A percentile compares a stretch with the other conserved stretches of the same genome.
Conservation (phyloP, 2,329 filamentous ascomycete species). For the Bipolaris bicolor region DNA sequence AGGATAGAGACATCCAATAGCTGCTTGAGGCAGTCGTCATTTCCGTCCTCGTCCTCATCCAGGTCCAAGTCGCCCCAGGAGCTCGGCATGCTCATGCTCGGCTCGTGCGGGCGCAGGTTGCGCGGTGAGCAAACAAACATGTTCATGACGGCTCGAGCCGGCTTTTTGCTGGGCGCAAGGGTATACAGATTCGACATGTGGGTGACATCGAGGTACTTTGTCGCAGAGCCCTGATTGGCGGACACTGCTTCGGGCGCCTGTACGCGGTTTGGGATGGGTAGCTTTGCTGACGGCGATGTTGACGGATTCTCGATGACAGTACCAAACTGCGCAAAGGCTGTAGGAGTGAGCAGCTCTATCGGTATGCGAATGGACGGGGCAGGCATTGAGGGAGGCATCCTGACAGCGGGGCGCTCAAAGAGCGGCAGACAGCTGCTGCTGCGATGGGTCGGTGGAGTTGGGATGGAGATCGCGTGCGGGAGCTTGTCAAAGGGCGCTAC, state of each 20-base stretch:
- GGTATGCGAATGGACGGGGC: constrained; percentile 56
- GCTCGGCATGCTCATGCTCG: constrained; percentile 44
- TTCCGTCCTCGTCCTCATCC: constrained; percentile 38
- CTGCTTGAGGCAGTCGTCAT: constrained; percentile 29
- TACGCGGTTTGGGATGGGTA: constrained; percentile 57
- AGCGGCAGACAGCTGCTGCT: constrained; percentile 3
- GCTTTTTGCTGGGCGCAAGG: constrained; percentile 64
- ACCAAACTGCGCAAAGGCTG: constrained; percentile 79
- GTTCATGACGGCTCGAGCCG: constrained; percentile 72
- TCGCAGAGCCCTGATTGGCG: constrained; percentile 84
- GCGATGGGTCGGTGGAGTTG: constrained; percentile 9
- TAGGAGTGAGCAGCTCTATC: constrained; percentile 70
- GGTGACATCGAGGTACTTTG: constrained; percentile 86
- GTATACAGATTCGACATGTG: constrained; percentile 72
- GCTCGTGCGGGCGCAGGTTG: constrained; percentile 53
- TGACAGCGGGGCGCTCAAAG: constrained; percentile 14
- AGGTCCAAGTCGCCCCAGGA: constrained; percentile 44
- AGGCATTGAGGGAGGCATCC: constrained; percentile 50
- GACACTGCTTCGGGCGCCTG: constrained; percentile 57
- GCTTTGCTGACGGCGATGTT: constrained; percentile 52
- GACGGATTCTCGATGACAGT: constrained; percentile 78
- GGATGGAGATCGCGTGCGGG: constrained; percentile 17
- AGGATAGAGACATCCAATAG: constrained; percentile 74
- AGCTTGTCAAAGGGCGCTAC: constrained; percentile 23
- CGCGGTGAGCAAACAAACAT: constrained; percentile 87